phyloP scores from a whole-genome alignment of 2,329 filamentous ascomycete genomes.

The Shiraia bambusicola region DNA sequence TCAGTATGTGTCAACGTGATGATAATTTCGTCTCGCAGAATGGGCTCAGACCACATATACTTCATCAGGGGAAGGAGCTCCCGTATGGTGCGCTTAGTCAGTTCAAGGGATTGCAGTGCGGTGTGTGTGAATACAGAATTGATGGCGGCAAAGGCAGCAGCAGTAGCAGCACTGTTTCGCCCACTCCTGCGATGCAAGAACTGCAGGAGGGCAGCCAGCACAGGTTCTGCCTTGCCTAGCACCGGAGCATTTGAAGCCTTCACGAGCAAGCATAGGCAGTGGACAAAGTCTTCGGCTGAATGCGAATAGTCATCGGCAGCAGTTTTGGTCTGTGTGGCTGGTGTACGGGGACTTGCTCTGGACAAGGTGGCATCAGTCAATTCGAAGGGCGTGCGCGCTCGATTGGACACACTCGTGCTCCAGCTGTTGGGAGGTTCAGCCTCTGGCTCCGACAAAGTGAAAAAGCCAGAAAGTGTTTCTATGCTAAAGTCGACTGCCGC shows the following conservation, averaged over 20 bases:
- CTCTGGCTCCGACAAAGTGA: slow-evolving; percentile 22
- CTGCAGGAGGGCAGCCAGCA: slow-evolving; percentile 59
- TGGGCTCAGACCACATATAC: slow-evolving; percentile 67
- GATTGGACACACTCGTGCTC: slow-evolving; percentile 32
- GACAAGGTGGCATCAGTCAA: slow-evolving; percentile 26
- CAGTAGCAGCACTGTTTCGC: slow-evolving; percentile 64
- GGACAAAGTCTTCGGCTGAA: slow-evolving; percentile 49
- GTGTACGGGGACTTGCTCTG: slow-evolving; percentile 28
- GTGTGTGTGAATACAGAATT: slow-evolving; percentile 69
- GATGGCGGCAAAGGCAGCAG: slow-evolving; percentile 72
- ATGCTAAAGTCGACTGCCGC: slow-evolving; percentile 70
- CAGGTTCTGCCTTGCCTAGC: slow-evolving; percentile 54
- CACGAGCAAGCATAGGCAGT: slow-evolving; percentile 66
- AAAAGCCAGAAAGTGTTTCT: slow-evolving; percentile 53
- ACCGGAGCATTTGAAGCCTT: slow-evolving; percentile 69
- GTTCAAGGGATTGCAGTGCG: slow-evolving; percentile 66
- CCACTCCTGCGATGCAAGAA: slow-evolving; percentile 65
- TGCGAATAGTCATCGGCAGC: slow-evolving; percentile 25
- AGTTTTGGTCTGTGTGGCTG: slow-evolving; percentile 18
- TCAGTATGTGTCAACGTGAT: slow-evolving; percentile 66
- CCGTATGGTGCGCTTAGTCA: slow-evolving; percentile 62
- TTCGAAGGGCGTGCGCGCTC: slow-evolving; percentile 36
- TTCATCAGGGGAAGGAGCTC: slow-evolving; percentile 70
- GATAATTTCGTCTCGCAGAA: slow-evolving; percentile 73
- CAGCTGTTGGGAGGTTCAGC: slow-evolving; percentile 28